phyloP scores from a whole-genome alignment of 1,284 basidiomycete genomes.

The Ustilago vetiveriae region DNA sequence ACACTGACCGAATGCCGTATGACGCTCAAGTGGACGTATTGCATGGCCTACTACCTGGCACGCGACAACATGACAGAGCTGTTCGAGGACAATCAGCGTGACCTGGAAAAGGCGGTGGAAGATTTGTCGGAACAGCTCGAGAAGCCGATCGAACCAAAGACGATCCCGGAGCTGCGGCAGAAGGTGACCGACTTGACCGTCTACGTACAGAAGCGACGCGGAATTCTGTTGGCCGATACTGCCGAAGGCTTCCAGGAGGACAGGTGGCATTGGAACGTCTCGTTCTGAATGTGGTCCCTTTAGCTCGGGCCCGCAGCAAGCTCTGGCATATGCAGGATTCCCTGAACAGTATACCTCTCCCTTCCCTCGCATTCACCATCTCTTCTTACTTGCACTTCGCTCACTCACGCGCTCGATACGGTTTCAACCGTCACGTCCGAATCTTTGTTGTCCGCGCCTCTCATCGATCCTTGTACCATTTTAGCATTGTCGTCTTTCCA shows the following conservation, averaged over 20 bases:
- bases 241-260: slow-evolving; percentile 88
- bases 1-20: slow-evolving; percentile 83
- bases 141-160: slow-evolving; percentile 84
- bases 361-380: no score
- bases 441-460: neutral
- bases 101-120: slow-evolving; percentile 93
- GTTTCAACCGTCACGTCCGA: no score
- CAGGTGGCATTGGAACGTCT: slow-evolving; percentile 70
- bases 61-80: slow-evolving; percentile 92
- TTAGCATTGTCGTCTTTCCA: neutral
- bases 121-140: slow-evolving; percentile 92
- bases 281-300: slow-evolving; percentile 26
- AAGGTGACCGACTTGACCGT: slow-evolving; percentile 82
- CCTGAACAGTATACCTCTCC: neutral
- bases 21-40: slow-evolving; percentile 99
- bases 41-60: slow-evolving; percentile 94
- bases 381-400: no score
- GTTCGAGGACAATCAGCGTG: slow-evolving; percentile 97
- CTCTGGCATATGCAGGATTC: no score
- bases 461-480: neutral
- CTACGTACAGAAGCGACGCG: slow-evolving; percentile 95
- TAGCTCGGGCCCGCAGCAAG: no score
- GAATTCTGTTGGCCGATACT: slow-evolving; percentile 93
- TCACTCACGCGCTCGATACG: no score
- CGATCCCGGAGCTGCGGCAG: slow-evolving; percentile 82